Evolutionary conservation across 306 rosid species (phyloP).

Genomic region (Prunus mira): DNA sequence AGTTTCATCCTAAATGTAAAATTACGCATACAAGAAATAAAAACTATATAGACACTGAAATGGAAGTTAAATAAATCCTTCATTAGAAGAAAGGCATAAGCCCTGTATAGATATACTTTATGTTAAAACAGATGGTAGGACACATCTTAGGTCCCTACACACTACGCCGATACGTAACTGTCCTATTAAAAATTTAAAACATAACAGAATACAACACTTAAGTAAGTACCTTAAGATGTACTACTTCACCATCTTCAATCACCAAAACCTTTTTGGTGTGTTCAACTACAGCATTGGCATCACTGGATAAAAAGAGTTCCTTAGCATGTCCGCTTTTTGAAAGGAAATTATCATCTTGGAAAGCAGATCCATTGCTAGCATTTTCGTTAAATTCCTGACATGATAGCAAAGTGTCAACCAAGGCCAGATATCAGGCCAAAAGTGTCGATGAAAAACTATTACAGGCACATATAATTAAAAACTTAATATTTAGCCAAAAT

Average conservation of each 20-base stretch:
- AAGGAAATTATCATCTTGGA: conserved; percentile 75
- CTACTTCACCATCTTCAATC: conserved; percentile 96
- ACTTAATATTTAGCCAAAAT: conserved; percentile 5
- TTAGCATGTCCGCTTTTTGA: conserved; percentile 72
- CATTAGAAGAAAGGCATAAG: no score
- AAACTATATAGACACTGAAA: not conserved
- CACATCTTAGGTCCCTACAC: not conserved
- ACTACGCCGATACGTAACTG: not conserved
- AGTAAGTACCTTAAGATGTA: conserved; percentile 79
- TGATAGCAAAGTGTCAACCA: conserved; percentile 22
- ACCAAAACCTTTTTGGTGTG: conserved; percentile 91
- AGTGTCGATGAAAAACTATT: not conserved
- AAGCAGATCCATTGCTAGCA: conserved; percentile 61
- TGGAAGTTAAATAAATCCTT: not conserved
- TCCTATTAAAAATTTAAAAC: not conserved
- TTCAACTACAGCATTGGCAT: conserved; percentile 92
- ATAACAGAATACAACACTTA: not conserved
- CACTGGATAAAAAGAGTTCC: conserved; percentile 94
- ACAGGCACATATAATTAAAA: not conserved
- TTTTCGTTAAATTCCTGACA: conserved; percentile 70
- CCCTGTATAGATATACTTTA: no score
- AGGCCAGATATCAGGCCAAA: not conserved
- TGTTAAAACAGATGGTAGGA: no score
- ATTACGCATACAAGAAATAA: not conserved
- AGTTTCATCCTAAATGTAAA: not conserved